Percentiles rank a stretch among this genome's conserved stretches.
Evolutionary conservation across 257 asterid species (phyloP).

Genomic region (Lycium barbarum): DNA sequence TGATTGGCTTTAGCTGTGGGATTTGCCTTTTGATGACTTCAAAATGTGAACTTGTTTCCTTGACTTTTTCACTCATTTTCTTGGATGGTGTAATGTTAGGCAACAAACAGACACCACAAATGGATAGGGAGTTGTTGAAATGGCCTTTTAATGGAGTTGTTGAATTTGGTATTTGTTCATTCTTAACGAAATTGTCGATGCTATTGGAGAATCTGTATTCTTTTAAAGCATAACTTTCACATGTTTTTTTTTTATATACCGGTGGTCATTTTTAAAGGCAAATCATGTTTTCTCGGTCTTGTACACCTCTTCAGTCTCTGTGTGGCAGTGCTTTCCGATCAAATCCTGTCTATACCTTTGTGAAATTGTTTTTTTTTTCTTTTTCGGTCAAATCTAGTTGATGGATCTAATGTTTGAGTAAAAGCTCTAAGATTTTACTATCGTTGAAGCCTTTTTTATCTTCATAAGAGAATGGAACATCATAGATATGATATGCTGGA

Average conservation of each 20-base stretch:
- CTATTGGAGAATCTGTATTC: neutral
- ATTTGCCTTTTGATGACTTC: neutral
- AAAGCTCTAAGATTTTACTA: no score
- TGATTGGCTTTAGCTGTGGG: neutral
- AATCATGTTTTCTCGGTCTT: neutral
- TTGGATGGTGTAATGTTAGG: neutral
- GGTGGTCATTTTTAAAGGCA: neutral
- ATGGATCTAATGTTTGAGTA: no score
- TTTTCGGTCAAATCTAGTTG: neutral
- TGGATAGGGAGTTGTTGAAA: neutral
- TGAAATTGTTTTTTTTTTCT: no score
- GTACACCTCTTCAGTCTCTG: neutral
- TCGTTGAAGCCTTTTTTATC: no score
- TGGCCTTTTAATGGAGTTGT: slow-evolving; percentile 21
- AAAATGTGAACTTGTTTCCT: neutral
- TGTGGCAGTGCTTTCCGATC: neutral
- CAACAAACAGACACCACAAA: neutral
- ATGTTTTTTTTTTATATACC: neutral
- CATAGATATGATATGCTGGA: neutral
- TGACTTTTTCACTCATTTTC: slow-evolving; percentile 1
- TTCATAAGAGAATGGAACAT: neutral
- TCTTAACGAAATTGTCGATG: neutral
- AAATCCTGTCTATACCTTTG: slow-evolving; percentile 14
- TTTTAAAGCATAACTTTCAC: neutral
- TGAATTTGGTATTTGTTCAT: neutral